phyloP scores from a whole-genome alignment of 2,329 filamentous ascomycete species.

The Cordyceps fumosorosea region DNA sequence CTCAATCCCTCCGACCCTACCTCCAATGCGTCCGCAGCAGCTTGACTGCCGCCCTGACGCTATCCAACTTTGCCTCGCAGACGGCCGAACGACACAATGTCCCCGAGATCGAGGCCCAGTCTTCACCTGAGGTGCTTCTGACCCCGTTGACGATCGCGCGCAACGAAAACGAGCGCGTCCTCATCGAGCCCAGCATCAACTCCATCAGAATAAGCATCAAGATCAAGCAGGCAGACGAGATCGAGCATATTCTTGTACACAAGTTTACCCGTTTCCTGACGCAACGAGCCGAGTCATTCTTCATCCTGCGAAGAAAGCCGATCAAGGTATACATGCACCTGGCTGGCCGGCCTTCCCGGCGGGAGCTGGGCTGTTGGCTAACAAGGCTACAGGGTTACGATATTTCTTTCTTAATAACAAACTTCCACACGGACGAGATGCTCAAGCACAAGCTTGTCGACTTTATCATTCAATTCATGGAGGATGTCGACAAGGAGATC shows the following conservation, averaged over 20 bases:
- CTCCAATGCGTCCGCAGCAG: conserved; percentile 93
- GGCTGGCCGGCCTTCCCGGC: background rate
- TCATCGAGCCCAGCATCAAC: conserved; percentile 96
- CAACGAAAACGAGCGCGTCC: conserved; percentile 94
- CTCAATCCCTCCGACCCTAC: conserved; percentile 94
- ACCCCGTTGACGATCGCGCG: conserved; percentile 85
- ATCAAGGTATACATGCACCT: conserved; percentile 62
- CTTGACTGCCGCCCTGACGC: conserved; percentile 82
- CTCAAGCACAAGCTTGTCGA: conserved; percentile 98
- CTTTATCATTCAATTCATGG: conserved; percentile 99
- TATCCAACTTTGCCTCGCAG: conserved; percentile 94
- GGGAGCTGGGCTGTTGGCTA: conserved; percentile 18
- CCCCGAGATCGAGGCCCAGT: conserved; percentile 89
- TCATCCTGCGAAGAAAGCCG: conserved; percentile 89
- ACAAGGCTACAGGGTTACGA: conserved; percentile 70
- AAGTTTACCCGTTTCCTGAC: conserved; percentile 97
- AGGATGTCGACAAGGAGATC: conserved; percentile 99
- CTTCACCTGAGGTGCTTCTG: conserved; percentile 87
- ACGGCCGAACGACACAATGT: conserved; percentile 96
- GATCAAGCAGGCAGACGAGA: conserved; percentile 99
- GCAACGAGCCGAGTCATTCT: conserved; percentile 93
- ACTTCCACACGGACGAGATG: conserved; percentile 98
- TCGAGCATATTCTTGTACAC: conserved; percentile 95
- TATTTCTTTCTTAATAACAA: conserved; percentile 97
- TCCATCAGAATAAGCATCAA: conserved; percentile 95